A percentile compares a stretch with the other conserved stretches of the same genome.
phyloP scores from a whole-genome alignment of 208 protist species.

The Leishmania lainsoni region DNA sequence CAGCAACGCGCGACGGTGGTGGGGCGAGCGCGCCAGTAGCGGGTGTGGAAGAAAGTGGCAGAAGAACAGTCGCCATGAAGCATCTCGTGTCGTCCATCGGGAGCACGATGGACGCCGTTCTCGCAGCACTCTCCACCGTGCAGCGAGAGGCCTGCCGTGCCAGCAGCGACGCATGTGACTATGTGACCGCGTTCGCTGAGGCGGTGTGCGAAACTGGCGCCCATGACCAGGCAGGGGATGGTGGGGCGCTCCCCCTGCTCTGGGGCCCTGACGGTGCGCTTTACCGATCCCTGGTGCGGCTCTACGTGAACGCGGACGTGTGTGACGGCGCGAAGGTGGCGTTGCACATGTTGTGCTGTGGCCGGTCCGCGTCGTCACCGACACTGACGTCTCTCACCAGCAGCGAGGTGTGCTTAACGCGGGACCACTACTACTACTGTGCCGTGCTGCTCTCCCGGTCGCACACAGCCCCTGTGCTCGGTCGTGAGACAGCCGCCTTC shows the following conservation, averaged over 20 bases:
- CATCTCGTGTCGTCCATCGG: conserved; percentile 64
- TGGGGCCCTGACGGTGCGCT: conserved; percentile 62
- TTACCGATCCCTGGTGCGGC: conserved; percentile 69
- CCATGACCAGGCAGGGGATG: neutral
- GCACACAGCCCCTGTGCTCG: conserved; percentile 48
- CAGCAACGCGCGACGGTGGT: neutral
- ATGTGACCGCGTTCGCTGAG: conserved; percentile 12
- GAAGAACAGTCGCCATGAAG: conserved; percentile 20
- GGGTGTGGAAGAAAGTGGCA: neutral
- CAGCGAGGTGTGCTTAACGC: conserved; percentile 18
- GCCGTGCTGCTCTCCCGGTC: conserved; percentile 47
- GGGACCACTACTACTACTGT: conserved; percentile 64
- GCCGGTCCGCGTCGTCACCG: neutral
- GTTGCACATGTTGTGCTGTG: conserved; percentile 13
- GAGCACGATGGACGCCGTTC: conserved; percentile 61
- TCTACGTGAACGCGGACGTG: conserved; percentile 72
- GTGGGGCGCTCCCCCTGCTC: conserved; percentile 25
- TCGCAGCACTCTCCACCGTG: conserved; percentile 44
- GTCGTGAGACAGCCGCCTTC: conserved; percentile 58
- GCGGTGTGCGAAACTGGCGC: neutral
- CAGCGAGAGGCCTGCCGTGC: conserved; percentile 38
- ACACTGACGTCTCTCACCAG: neutral
- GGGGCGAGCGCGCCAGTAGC: neutral
- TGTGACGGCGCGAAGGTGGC: conserved; percentile 47
- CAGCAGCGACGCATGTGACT: conserved; percentile 9